These are phyloP conservation scores for Drechslera avenae DNA, from an alignment of 2,329 filamentous ascomycete species.

Conservation along the genomic window DNA sequence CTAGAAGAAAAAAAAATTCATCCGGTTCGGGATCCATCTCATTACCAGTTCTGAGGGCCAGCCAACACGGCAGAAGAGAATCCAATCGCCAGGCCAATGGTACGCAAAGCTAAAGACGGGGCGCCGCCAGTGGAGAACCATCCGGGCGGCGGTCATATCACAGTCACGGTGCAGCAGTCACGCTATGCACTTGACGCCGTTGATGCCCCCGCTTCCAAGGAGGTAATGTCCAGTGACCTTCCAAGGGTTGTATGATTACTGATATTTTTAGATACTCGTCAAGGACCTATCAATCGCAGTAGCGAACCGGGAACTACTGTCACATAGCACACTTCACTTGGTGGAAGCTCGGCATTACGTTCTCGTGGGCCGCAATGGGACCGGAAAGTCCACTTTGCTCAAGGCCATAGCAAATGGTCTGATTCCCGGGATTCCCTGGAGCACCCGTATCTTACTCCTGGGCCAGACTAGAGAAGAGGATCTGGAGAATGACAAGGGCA, in stretches of 20 bases:
- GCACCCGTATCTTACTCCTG: constrained; percentile 42
- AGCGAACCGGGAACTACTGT: constrained; percentile 67
- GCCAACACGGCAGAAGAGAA: background rate
- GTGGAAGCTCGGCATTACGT: constrained; percentile 78
- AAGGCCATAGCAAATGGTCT: constrained; percentile 77
- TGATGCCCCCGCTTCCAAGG: constrained; percentile 47
- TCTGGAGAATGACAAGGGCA: constrained; percentile 42
- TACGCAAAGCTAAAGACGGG: constrained; percentile 35
- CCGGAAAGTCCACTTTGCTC: constrained; percentile 79
- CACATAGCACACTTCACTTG: constrained; percentile 70
- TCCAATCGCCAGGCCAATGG: constrained; percentile 24
- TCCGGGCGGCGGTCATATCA: constrained; percentile 34
- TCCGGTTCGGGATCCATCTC: no score
- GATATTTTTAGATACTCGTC: constrained; percentile 51
- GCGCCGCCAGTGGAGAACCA: constrained; percentile 24
- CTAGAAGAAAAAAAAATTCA: no score
- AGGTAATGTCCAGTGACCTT: constrained; percentile 23
- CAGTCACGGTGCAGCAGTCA: constrained; percentile 48
- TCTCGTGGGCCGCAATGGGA: constrained; percentile 78
- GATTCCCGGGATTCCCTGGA: constrained; percentile 66
- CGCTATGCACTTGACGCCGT: constrained; percentile 47
- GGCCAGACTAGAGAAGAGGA: constrained; percentile 39
- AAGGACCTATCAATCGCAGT: constrained; percentile 75
- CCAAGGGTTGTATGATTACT: background rate
- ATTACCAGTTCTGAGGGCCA: background rate